Conservation (phyloP, 306 rosid genomes). For the Malus sieversii region DNA sequence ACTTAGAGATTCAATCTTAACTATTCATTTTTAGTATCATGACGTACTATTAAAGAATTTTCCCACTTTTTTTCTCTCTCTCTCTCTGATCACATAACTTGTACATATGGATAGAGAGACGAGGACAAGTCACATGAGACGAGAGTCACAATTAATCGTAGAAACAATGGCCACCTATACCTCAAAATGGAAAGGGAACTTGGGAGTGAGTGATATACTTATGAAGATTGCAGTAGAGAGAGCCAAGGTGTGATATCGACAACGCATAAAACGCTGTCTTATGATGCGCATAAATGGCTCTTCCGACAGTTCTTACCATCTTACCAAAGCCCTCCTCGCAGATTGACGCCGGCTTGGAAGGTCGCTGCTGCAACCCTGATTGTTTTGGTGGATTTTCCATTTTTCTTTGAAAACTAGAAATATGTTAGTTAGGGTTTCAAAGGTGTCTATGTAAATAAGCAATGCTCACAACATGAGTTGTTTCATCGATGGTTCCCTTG, state of each 20-base stretch:
- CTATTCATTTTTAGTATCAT: too few species aligned
- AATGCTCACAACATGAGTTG: neutral
- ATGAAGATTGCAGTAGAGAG: constrained; percentile 17
- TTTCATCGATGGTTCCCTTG: too few species aligned
- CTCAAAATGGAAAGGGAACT: constrained; percentile 26
- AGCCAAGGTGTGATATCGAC: constrained; percentile 20
- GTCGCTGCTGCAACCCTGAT: constrained; percentile 21
- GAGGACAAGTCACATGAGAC: too few species aligned
- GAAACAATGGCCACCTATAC: constrained; percentile 13
- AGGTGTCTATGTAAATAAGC: neutral
- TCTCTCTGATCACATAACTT: too few species aligned
- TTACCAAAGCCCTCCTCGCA: constrained; percentile 49
- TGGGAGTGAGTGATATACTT: constrained; percentile 13
- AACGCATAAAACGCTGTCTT: constrained; percentile 13
- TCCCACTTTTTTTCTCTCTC: too few species aligned
- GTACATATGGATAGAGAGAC: too few species aligned
- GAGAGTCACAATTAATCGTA: constrained; percentile 1
- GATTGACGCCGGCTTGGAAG: constrained; percentile 34
- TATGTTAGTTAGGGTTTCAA: neutral
- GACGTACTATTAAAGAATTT: too few species aligned
- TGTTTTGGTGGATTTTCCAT: neutral
- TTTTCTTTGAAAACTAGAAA: neutral
- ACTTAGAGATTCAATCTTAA: too few species aligned
- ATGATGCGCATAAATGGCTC: constrained; percentile 11
- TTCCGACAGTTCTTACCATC: neutral